Evolutionary conservation across 2,329 filamentous ascomycete species (phyloP), one percentile per base, ranked within the genome.

Genomic region (Paramyrothecium roridum): DNA sequence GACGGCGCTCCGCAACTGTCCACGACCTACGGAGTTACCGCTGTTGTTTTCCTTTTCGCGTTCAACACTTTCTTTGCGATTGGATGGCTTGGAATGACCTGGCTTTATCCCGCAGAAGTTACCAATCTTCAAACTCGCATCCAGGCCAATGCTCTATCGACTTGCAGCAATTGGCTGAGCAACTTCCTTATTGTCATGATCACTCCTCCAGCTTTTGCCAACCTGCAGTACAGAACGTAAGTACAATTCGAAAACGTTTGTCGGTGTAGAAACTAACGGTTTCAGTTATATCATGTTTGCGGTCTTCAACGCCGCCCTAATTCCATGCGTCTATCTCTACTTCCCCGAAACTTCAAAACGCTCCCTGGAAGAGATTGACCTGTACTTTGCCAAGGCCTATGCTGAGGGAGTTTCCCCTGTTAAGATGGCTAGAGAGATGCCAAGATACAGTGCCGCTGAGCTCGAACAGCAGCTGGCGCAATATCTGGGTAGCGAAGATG

Each of bases 171-270:
- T 70, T 86, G 83, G 83, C 72, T 76, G 23, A 89, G 83, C 82
- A 88, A 89, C 70, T 90, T 90, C 73, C 75, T 89, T 61, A 81
- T 84, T 59, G 82, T 84, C 0, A 91, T 91, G 76, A 90, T 90
- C 73, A 91, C 88, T 0, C 87, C 88, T 1, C 90, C 89, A 67
- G 90, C 91, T 40, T 75, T 87, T 12, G 70, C 80, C 52, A 77
- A 80, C 33, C 82, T 73, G 3, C 71, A 70, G 12, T 81, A 72
- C 58, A 74, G 75, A 20, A 78, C 78, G 1, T 86, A 84, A 58
- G 72, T 82, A 23, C 10, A 22, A 11, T 11, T 51, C 19, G 7
- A 30, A 11, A 19, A 21, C n/a, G 37, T 37, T 37, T 43, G 13
- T 16, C 13, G 12, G 4, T 43, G n/a, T 17, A 43, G 4, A 17